phyloP scores from a whole-genome alignment of 1,284 basidiomycete species.

The Leccinum pachyderme region DNA sequence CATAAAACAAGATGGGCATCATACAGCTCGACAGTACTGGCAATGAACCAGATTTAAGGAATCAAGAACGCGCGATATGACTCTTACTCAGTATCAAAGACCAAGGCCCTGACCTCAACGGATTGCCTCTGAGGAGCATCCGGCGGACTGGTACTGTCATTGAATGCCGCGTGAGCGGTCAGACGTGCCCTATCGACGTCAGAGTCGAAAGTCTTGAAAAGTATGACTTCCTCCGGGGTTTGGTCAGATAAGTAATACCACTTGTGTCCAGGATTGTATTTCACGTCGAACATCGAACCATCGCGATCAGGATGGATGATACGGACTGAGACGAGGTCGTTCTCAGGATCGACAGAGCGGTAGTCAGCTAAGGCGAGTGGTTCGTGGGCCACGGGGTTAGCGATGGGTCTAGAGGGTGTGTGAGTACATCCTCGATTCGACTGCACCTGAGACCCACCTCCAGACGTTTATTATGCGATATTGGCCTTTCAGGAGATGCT shows the following conservation, averaged over 20 bases:
- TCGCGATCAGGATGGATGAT: conserved; percentile 11
- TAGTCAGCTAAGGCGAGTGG: conserved; percentile 23
- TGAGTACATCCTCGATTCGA: neutral
- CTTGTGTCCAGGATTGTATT: conserved; percentile 40
- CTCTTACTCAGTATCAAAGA: conserved; percentile 24
- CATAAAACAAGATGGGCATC: neutral
- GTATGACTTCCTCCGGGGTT: conserved; percentile 45
- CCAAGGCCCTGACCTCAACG: conserved; percentile 30
- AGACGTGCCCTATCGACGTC: conserved; percentile 39
- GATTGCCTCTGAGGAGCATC: conserved; percentile 39
- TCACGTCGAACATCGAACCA: conserved; percentile 20
- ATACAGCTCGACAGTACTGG: neutral
- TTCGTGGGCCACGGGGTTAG: conserved; percentile 35
- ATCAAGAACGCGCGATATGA: neutral
- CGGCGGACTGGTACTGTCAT: conserved; percentile 37
- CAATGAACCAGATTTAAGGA: neutral
- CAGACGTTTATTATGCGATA: conserved; percentile 56
- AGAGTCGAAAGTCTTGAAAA: conserved; percentile 51
- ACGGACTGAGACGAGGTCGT: conserved; percentile 16
- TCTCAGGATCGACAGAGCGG: conserved; percentile 12
- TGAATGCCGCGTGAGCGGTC: conserved; percentile 49
- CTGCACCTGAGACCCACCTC: conserved; percentile 26
- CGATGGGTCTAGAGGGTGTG: conserved; percentile 36
- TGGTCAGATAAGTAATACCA: conserved; percentile 51
- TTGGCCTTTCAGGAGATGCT: conserved; percentile 40